phyloP scores from a whole-genome alignment of 192 early-diverging fungal genomes.

The Spizellomyces punctatus region DNA sequence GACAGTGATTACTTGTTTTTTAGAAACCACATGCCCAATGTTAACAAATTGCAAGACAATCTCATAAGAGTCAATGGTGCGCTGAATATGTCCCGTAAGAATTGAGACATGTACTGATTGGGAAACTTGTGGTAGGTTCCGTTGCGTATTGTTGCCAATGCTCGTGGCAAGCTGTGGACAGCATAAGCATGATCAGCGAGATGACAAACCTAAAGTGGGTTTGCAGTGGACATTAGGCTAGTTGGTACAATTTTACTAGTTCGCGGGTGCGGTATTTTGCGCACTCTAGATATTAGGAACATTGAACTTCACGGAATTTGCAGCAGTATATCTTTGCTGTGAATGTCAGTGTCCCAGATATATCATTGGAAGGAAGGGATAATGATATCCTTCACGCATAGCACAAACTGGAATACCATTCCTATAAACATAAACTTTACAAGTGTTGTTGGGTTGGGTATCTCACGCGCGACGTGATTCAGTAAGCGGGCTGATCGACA shows the following conservation, averaged over 20 bases:
- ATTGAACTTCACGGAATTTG: too few relatives aligned
- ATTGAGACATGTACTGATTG: background rate
- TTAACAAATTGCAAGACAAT: slow-evolving; percentile 18
- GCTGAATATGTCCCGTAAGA: background rate
- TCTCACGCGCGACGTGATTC: too few relatives aligned
- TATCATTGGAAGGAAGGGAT: too few relatives aligned
- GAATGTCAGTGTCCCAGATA: too few relatives aligned
- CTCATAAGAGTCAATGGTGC: background rate
- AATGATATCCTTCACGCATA: too few relatives aligned
- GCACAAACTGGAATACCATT: too few relatives aligned
- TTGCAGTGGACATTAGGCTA: slow-evolving; percentile 25
- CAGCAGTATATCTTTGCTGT: too few relatives aligned
- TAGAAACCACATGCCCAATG: slow-evolving; percentile 36
- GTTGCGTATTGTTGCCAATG: slow-evolving; percentile 33
- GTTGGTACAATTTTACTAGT: too few relatives aligned
- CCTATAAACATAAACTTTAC: too few relatives aligned
- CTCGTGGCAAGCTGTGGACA: slow-evolving; percentile 14
- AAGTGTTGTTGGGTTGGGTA: too few relatives aligned
- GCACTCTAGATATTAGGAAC: too few relatives aligned
- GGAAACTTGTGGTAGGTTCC: slow-evolving; percentile 5
- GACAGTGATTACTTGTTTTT: slow-evolving; percentile 34
- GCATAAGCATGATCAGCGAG: background rate
- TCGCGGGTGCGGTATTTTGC: too few relatives aligned
- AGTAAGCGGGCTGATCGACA: background rate
- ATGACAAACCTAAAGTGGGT: slow-evolving; percentile 28